phyloP scores from a whole-genome alignment of 768 basidiomycete species.

The Macrolepiota albuminosa region DNA sequence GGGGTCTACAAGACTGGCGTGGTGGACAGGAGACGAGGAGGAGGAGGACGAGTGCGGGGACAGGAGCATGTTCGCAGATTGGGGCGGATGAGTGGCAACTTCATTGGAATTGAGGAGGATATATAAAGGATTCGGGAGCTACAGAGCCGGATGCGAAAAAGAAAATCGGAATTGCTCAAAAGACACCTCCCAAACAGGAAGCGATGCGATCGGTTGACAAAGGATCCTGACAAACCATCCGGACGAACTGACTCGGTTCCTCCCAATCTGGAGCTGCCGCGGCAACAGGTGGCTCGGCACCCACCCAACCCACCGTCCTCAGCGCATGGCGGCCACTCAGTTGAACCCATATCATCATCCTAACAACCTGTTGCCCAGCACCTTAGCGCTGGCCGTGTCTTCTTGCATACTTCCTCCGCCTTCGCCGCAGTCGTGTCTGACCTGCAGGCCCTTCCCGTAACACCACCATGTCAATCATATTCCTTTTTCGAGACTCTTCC shows the following conservation, averaged over 20 bases:
- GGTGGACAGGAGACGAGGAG: conserved; percentile 33
- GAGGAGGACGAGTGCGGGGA: conserved; percentile 23
- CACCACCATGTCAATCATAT: neutral
- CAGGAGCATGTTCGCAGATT: conserved; percentile 16
- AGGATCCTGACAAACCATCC: conserved; percentile 19
- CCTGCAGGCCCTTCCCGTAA: neutral
- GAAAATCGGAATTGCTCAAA: conserved; percentile 20
- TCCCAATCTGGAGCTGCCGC: conserved; percentile 13
- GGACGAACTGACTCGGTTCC: conserved; percentile 15
- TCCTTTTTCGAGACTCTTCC: neutral
- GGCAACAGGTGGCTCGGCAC: conserved; percentile 16
- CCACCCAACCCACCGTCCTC: conserved; percentile 13
- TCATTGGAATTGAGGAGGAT: conserved; percentile 20
- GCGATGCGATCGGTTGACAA: conserved; percentile 18
- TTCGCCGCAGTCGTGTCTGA: neutral
- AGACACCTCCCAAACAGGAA: conserved; percentile 16
- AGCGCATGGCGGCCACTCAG: conserved; percentile 7
- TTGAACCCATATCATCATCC: neutral
- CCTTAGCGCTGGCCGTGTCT: neutral
- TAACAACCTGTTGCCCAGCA: neutral
- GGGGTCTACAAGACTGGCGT: conserved; percentile 56
- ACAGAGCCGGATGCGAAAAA: conserved; percentile 29
- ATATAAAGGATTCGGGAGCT: conserved; percentile 30
- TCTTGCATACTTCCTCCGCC: neutral
- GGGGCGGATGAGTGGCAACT: conserved; percentile 14